Base-by-base conservation (phyloP, 1,284 basidiomycete species). In the Boletus sp. region DNA sequence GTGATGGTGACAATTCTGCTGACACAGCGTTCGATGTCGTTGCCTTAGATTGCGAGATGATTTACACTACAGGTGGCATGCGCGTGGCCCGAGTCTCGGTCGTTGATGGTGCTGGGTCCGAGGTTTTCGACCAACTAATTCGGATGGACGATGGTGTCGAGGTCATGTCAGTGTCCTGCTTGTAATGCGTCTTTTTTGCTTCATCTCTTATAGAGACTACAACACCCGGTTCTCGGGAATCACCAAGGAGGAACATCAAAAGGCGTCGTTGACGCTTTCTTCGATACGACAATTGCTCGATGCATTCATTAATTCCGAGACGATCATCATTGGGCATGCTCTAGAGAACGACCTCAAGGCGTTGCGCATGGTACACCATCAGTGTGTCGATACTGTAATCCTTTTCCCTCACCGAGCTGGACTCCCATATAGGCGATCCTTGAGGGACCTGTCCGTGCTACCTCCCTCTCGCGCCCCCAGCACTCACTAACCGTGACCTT, bases 191-290 rank as follows among this genome's bases (percentile, higher is more conserved):
- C 36, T 23, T 19, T 29, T 51, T 23, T 34, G 33, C n/a, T 44
- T 59, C 44, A 53, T 34, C 6, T 32, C 48, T 46, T 41, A 36
- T 57, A 94, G 91, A 49, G 94, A 96, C 64, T 84, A 83, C 60
- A 94, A 93, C 60, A 92, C 91, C 6, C 81, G 89, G 22, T 97
- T 94, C 63, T 94, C 91, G 7, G 94, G 94, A 12, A 79, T 97
- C 42, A 84, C 77, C 0, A 64, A 74, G 19, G 80, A 84, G 46
- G 73, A 77, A 12, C 73, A 88, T 50, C 66, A 70, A 17, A 75
- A 73, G 12, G 88, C 90, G 0, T 65, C 77, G 0, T 72, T 89
- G 44, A 76, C 88, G 25, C 76, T 95, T 1, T 61, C 73, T 2
- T 73, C 80, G 1, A 78, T 92, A 41, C 80, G 89, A 39, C 69